Evolutionary conservation across 2,329 filamentous ascomycete genomes (phyloP), one percentile per base, ranked within the genome.

Genomic region (Fusarium fracticaudum): DNA sequence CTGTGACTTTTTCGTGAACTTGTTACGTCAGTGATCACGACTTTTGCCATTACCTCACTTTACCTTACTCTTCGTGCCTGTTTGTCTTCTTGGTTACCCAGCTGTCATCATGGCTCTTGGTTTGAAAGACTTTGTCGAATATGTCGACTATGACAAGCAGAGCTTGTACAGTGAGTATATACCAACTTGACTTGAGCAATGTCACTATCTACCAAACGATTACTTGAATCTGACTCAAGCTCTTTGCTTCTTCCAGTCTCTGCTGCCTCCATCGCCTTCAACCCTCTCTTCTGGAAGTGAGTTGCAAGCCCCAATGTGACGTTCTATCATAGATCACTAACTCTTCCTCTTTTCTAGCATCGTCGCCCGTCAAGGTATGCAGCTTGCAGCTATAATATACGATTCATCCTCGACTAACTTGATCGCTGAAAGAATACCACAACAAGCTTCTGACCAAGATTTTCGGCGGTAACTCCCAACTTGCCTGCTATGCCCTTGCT

Each of bases 271-370:
- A 97, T 99, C 84, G 89, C 92, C 55, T 98, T 99, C 85, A 99
- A 99, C 84, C 96, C 96, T 29, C 92, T 96, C n/a, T 98, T 98
- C 84, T 99, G 96, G 96, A 99, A 99, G 95, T 98, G 88, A 87
- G 94, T 89, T 60, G 15, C 41, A 70, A 47, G 54, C 29, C 24
- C 45, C 59, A 26, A 22, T 24, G n/a, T 50, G 62, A 47, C 59
- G 48, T 53, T 41, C 12, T 51, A 44, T 29, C 43, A 44, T 53
- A 64, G 72, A 45, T 55, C 64, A 73, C 84, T 86, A 79, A 87
- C 69, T 64, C 22, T n/a, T 43, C n/a, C 31, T 51, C 48, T 35
- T 62, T 60, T 31, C 50, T 76, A 97, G 94, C 83, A 93, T 95
- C 79, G 91, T 94, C 77, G 95, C 95, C 71, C 92, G 95, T 79